phyloP scores from a whole-genome alignment of 805 yeast genomes.

The Ogataea methylovora region DNA sequence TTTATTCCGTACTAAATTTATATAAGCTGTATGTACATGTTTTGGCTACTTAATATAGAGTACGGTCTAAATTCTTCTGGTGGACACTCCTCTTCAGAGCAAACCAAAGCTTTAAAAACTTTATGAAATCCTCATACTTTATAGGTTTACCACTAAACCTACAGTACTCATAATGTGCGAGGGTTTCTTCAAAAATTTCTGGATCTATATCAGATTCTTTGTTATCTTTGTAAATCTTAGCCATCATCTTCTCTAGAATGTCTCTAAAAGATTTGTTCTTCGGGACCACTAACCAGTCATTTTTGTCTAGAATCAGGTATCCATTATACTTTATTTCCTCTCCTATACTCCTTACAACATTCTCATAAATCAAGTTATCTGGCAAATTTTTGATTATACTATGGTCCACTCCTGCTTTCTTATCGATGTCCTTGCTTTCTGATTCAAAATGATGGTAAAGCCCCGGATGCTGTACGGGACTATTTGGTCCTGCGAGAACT shows the following conservation, averaged over 20 bases:
- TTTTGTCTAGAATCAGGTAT: constrained; percentile 25
- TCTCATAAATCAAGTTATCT: constrained; percentile 35
- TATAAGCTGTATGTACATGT: too few species aligned
- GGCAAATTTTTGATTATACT: constrained; percentile 10
- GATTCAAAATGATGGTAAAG: constrained; percentile 22
- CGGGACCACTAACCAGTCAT: constrained; percentile 26
- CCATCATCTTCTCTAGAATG: constrained; percentile 16
- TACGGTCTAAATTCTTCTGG: constrained; percentile 4
- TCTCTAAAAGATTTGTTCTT: constrained; percentile 34
- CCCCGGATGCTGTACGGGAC: constrained; percentile 43
- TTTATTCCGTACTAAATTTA: too few species aligned
- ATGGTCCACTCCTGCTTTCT: constrained; percentile 1
- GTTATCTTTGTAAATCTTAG: not conserved
- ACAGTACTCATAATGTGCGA: constrained; percentile 55
- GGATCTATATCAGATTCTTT: not conserved
- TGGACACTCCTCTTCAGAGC: constrained; percentile 3
- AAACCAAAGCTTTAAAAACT: constrained; percentile 43
- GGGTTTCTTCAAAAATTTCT: constrained; percentile 22
- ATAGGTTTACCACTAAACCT: constrained; percentile 61
- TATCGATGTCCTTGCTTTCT: too few species aligned
- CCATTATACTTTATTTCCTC: constrained; percentile 49
- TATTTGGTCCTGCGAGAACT: constrained; percentile 33
- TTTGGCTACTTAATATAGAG: too few species aligned
- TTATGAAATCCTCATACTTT: constrained; percentile 48
- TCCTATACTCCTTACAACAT: constrained; percentile 51